Evolutionary conservation across 75 land plant species (phyloP).

Genomic region (Sequoia sempervirens): DNA sequence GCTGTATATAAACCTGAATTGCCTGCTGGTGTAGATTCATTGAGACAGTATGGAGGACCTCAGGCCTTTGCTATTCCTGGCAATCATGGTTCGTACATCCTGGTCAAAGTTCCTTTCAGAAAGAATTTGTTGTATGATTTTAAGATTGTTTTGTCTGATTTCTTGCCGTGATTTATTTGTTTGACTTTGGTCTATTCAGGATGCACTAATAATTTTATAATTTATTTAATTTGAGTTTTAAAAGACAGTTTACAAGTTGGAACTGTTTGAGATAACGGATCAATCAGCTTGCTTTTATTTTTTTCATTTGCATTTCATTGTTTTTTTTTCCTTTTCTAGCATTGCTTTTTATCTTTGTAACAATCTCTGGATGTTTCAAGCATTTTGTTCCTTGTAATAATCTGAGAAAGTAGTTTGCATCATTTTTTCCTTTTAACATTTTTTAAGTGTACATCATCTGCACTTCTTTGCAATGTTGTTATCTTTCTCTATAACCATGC

Average conservation of each 20-base stretch:
- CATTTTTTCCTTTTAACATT: background rate
- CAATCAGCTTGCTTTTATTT: too few species aligned
- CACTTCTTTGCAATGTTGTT: background rate
- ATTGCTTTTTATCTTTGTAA: background rate
- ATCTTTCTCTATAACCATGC: conserved; percentile 12
- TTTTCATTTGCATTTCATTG: too few species aligned
- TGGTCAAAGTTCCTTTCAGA: background rate
- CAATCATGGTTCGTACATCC: conserved; percentile 74
- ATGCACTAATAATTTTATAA: background rate
- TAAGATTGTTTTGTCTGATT: background rate
- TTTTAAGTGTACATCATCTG: background rate
- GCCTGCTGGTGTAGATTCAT: conserved; percentile 60
- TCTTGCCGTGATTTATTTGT: background rate
- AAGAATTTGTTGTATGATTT: background rate
- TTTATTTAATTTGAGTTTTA: background rate
- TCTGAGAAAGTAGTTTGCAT: background rate
- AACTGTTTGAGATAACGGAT: background rate
- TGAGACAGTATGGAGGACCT: conserved; percentile 79
- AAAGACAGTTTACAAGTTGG: background rate
- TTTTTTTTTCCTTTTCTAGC: background rate
- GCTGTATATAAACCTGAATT: conserved; percentile 91
- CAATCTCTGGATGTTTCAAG: background rate
- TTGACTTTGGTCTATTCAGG: background rate
- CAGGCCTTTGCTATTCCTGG: conserved; percentile 98
- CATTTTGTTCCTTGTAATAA: background rate